A percentile compares a stretch with the other conserved stretches of the same genome.
These are phyloP conservation scores for Saccharum officinarum DNA, from an alignment of 176 grass and related monocot genomes.

Conservation along the genomic window DNA sequence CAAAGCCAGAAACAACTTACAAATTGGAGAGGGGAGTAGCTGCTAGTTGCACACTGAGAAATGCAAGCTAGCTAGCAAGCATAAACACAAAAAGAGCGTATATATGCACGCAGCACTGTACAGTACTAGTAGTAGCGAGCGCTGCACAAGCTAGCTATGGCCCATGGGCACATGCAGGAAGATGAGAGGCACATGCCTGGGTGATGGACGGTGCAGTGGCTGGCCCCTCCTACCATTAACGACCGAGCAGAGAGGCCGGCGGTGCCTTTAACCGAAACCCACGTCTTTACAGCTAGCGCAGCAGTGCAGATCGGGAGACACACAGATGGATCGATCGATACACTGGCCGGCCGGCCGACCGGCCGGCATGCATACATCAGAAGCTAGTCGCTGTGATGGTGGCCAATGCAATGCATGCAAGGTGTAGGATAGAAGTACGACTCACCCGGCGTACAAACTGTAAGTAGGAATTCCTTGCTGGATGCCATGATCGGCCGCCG, in stretches of 20 bases:
- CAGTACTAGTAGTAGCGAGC: neutral
- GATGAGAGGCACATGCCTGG: slow-evolving; percentile 30
- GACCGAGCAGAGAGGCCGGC: slow-evolving; percentile 34
- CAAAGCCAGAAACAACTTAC: too few relatives aligned
- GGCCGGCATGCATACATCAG: neutral
- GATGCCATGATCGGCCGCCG: slow-evolving; percentile 44
- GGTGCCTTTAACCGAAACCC: slow-evolving; percentile 41
- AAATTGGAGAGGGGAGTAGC: too few relatives aligned
- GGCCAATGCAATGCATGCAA: neutral
- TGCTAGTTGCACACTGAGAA: too few relatives aligned
- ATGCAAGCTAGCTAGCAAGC: too few relatives aligned
- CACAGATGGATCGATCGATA: neutral
- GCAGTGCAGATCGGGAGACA: slow-evolving; percentile 15
- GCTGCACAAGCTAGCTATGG: neutral
- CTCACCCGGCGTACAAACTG: slow-evolving; percentile 46
- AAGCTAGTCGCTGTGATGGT: neutral
- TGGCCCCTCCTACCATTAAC: slow-evolving; percentile 57
- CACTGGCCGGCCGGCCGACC: neutral
- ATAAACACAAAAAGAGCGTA: too few relatives aligned
- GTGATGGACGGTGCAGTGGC: slow-evolving; percentile 55
- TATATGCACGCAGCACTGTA: neutral
- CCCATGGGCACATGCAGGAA: slow-evolving; percentile 37
- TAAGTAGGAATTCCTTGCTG: slow-evolving; percentile 53
- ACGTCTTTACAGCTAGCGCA: slow-evolving; percentile 59
- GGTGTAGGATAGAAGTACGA: neutral